These are phyloP conservation scores for Elsinoe fawcettii DNA, from an alignment of 2,329 filamentous ascomycete genomes.

Conservation along the genomic window DNA sequence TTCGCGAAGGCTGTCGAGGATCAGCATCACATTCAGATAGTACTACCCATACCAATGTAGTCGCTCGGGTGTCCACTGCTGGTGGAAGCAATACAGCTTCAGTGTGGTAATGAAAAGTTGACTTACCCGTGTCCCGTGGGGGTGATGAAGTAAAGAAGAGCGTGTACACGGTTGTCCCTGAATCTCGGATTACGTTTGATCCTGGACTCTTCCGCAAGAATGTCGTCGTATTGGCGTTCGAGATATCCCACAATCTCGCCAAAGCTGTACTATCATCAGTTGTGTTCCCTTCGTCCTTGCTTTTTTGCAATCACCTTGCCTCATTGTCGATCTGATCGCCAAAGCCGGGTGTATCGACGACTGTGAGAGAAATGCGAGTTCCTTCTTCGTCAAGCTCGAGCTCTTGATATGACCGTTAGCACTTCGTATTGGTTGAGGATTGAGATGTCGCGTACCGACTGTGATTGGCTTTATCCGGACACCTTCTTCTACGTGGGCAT, in stretches of 20 bases:
- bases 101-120: neutral
- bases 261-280: slow-evolving; percentile 55
- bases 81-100: neutral
- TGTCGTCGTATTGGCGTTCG: slow-evolving; percentile 98
- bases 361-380: slow-evolving; percentile 94
- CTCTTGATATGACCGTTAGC: slow-evolving; percentile 47
- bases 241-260: slow-evolving; percentile 96
- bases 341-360: slow-evolving; percentile 96
- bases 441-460: slow-evolving; percentile 60
- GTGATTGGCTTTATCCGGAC: slow-evolving; percentile 98
- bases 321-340: slow-evolving; percentile 99
- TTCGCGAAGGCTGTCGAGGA: slow-evolving; percentile 69
- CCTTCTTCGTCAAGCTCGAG: slow-evolving; percentile 96
- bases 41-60: too few species aligned
- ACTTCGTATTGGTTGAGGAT: neutral
- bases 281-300: slow-evolving; percentile 13
- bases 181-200: slow-evolving; percentile 99
- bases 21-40: neutral
- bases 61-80: neutral
- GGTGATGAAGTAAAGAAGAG: slow-evolving; percentile 98
- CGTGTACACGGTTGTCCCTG: slow-evolving; percentile 97
- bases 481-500: slow-evolving; percentile 88
- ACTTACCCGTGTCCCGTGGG: slow-evolving; percentile 74
- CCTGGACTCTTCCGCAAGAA: slow-evolving; percentile 96
- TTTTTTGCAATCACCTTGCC: slow-evolving; percentile 55